Evolutionary conservation across 163 green algal species (phyloP), one percentile per base, ranked within the genome.

Genomic region (Scenedesmus sp.): DNA sequence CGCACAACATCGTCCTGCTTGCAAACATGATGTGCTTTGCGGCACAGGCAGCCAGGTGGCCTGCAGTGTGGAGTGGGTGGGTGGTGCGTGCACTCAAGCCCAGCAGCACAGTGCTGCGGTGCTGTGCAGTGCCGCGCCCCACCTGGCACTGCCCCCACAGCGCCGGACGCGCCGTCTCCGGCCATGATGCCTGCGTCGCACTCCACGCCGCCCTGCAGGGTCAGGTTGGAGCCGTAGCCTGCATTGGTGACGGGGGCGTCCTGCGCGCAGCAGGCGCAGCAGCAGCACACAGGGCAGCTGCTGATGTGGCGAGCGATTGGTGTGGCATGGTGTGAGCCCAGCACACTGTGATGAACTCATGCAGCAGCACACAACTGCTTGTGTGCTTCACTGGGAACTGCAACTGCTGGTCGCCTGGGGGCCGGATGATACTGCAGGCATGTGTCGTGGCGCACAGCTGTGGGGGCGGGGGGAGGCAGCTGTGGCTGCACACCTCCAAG

Each of bases 111-210:
- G n/a, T n/a, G n/a, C n/a, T n/a, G n/a, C n/a, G n/a, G n/a, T n/a
- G n/a, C n/a, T n/a, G n/a, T n/a, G n/a, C n/a, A n/a, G n/a, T n/a
- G n/a, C n/a, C n/a, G n/a, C n/a, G 7, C n/a, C 40, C 7, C 85
- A 96, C 95, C 96, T 87, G 95, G 85, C 2, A 93, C 95, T 5
- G 95, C 96, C 0, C 93, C 96, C 24, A 98, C 88, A 5, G 93
- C 95, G 3, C 96, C 96, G 90, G 94, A 96, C 0, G 86, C 72
- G 10, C 94, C 94, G 42, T 96, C 93, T 3, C 94, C 95, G 0
- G 79, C 86, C 95, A 98, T 98, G n/a, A 97, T 78, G 73, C 91
- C 94, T 1, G 97, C 97, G 89, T 99, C 97, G 81, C 94, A 97
- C 90, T 99, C 96, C 37, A 98, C 97, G 26, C 43, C 18, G 10